A percentile compares a stretch with the other conserved stretches of the same genome.
Conservation (phyloP, 306 rosid species). For the Rosa persica region DNA sequence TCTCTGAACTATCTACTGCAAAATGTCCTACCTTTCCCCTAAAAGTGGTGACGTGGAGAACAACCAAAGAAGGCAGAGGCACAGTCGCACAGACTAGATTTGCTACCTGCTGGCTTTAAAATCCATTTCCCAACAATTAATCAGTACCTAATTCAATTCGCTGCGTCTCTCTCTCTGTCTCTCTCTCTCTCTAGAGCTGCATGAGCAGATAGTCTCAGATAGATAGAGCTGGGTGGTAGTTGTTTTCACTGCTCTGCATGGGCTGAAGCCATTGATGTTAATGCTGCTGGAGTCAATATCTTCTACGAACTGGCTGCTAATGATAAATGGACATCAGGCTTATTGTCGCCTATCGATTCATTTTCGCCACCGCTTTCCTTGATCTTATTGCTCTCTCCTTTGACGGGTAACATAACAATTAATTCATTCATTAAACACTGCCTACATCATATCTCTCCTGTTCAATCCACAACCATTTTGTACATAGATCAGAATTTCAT, state of each 20-base stretch:
- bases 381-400: constrained; percentile 42
- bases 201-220: background rate
- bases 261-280: constrained; percentile 37
- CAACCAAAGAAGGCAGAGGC: no score
- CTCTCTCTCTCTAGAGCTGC: background rate
- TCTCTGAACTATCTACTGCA: no score
- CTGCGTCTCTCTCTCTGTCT: background rate
- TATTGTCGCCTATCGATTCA: constrained; percentile 61
- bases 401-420: background rate
- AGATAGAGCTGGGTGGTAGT: background rate
- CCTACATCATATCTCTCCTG: no score
- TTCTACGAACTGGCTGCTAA: constrained; percentile 50
- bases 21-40: no score
- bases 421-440: background rate
- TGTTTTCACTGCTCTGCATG: background rate
- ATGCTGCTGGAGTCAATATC: constrained; percentile 59
- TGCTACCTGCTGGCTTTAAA: no score
- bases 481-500: no score
- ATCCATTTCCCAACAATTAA: no score
- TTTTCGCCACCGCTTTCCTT: constrained; percentile 58
- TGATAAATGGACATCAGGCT: constrained; percentile 57
- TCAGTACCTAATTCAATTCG: no score
- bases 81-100: no score
- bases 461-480: no score
- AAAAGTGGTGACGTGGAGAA: no score